Evolutionary conservation across 2,329 filamentous ascomycete species (phyloP).

Genomic region (Aspergillus aculeatinus): DNA sequence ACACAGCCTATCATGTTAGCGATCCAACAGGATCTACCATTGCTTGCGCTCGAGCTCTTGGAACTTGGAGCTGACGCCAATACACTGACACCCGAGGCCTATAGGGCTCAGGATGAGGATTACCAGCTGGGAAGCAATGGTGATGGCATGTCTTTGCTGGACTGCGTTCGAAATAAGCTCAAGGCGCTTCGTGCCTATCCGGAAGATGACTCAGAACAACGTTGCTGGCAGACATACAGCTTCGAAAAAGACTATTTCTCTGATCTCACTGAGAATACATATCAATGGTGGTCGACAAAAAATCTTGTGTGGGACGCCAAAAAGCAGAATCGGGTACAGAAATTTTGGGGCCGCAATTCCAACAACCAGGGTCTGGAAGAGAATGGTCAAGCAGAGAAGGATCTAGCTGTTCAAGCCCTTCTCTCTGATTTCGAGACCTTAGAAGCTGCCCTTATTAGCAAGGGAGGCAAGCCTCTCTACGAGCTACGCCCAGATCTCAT

Average conservation of each 20-base stretch:
- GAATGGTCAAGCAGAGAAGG: conserved; percentile 52
- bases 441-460: conserved; percentile 54
- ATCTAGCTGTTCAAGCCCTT: conserved; percentile 53
- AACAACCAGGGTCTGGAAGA: conserved; percentile 31
- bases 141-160: conserved; percentile 52
- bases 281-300: conserved; percentile 56
- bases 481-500: conserved; percentile 59
- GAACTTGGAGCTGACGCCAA: conserved; percentile 66
- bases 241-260: conserved; percentile 51
- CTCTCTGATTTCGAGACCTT: conserved; percentile 56
- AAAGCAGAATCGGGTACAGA: conserved; percentile 27
- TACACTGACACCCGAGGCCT: conserved; percentile 48
- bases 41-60: conserved; percentile 59
- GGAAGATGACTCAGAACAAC: conserved; percentile 27
- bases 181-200: conserved; percentile 50
- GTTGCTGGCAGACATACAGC: conserved; percentile 20
- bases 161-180: conserved; percentile 58
- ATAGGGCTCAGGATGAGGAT: conserved; percentile 16
- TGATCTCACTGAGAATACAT: conserved; percentile 55
- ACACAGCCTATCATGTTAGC: conserved; percentile 69
- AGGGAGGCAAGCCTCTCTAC: conserved; percentile 65
- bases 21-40: conserved; percentile 50
- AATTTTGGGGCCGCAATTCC: conserved; percentile 25
- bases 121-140: not conserved
- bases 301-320: conserved; percentile 41